Conservation (phyloP, 192 early-diverging fungal genomes). For the Entrophospora sp. region DNA sequence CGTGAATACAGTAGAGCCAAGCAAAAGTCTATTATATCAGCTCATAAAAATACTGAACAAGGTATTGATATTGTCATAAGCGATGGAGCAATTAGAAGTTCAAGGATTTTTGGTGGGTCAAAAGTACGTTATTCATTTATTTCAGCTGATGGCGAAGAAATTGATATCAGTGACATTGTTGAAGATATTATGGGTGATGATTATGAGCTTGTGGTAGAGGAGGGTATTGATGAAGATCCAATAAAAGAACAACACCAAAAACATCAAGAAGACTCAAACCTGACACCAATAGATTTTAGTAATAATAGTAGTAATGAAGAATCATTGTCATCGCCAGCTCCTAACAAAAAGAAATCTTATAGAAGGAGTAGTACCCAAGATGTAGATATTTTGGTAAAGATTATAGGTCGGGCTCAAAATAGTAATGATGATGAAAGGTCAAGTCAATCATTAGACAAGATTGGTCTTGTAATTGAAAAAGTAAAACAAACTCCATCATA, state of each 20-base stretch:
- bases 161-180: slow-evolving; percentile 39
- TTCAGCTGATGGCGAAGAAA: slow-evolving; percentile 26
- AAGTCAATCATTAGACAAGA: slow-evolving; percentile 7
- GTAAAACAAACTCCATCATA: too few species aligned
- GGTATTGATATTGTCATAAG: slow-evolving; percentile 30
- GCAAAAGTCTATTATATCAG: slow-evolving; percentile 3
- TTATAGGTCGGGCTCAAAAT: not conserved
- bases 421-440: not conserved
- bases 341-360: not conserved
- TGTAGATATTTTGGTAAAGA: slow-evolving; percentile 13
- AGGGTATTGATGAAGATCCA: not conserved
- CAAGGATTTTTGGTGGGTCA: slow-evolving; percentile 27
- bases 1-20: slow-evolving; percentile 15
- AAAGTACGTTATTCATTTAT: slow-evolving; percentile 40
- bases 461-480: slow-evolving; percentile 11
- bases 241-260: too few species aligned
- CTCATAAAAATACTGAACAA: slow-evolving; percentile 25
- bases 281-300: too few species aligned
- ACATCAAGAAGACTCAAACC: too few species aligned
- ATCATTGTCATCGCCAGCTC: too few species aligned
- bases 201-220: not conserved
- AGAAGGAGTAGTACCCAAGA: slow-evolving; percentile 8
- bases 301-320: too few species aligned
- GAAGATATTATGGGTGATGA: slow-evolving; percentile 36
- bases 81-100: slow-evolving; percentile 32